Base-by-base conservation (phyloP, 495 filamentous ascomycete species). In the Schizothecium vesticola region DNA sequence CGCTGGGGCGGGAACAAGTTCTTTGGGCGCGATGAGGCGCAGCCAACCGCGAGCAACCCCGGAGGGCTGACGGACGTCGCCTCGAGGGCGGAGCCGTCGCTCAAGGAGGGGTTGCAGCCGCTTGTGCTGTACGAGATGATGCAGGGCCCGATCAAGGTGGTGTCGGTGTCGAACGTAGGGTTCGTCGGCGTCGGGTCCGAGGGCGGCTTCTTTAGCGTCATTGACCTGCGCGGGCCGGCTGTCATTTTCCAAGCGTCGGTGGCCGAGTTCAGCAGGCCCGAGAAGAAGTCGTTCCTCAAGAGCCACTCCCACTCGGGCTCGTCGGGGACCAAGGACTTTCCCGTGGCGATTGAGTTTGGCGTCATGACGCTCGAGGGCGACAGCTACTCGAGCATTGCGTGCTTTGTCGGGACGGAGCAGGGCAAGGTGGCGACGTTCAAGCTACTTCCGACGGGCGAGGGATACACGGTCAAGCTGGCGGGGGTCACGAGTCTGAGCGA, bases 341-440 rank as follows among this genome's bases (percentile, higher is more conserved):
- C 88, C 29, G 92, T 89, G 8, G 81, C 79, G 55, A 84, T 97
- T 12, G 91, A 97, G 77, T 99, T 98, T 81, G 92, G 91, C 67
- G 92, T 97, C 29, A 89, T 99, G 88, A 95, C 90, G 13, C 81
- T 97, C 22, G 95, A 98, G 58, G 92, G 90, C 0, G 94, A 97
- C 78, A 90, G 91, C 69, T 99, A 96, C 73, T 97, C 94, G 8
- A 96, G 92, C 71, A 96, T 99, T 65, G 88, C 90, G 59, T 90
- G 94, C 71, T 97, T 97, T 73, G 90, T 95, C 4, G 95, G 96
- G 11, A 98, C 94, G 0, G 93, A 90, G 72, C 72, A 87, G 43
- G 95, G 95, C 23, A 89, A 89, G 67, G 80, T 97, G 29, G 87
- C 87, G 22, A 97, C 95, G 0, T 94, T 98, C 80, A 97, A 95